Conservation (phyloP, 2,329 filamentous ascomycete species). For the Lasiodiplodia theobromae region DNA sequence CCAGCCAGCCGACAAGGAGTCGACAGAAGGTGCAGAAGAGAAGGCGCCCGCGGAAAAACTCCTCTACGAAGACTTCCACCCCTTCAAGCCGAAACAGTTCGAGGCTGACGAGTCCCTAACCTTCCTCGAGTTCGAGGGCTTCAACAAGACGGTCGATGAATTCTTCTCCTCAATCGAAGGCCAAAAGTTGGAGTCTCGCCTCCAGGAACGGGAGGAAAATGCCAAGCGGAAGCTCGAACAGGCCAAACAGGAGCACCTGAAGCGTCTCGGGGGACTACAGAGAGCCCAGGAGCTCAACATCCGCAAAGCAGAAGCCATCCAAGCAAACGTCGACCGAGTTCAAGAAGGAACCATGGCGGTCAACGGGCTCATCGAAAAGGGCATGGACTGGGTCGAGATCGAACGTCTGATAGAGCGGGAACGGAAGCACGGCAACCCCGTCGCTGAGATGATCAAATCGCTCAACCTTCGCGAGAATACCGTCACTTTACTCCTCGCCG, state of each 20-base stretch:
- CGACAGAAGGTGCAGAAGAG: slow-evolving; percentile 41
- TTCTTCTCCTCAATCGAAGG: slow-evolving; percentile 98
- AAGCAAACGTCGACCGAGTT: slow-evolving; percentile 88
- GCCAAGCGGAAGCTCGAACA: slow-evolving; percentile 86
- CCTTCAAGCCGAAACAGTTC: slow-evolving; percentile 85
- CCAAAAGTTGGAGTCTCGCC: slow-evolving; percentile 83
- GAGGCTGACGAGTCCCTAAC: slow-evolving; percentile 69
- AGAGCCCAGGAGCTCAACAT: slow-evolving; percentile 82
- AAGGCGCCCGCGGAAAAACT: slow-evolving; percentile 57
- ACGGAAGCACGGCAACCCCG: slow-evolving; percentile 78
- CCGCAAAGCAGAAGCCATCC: slow-evolving; percentile 86
- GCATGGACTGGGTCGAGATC: slow-evolving; percentile 98
- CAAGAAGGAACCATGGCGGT: slow-evolving; percentile 93
- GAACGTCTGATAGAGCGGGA: slow-evolving; percentile 87
- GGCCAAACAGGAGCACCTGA: slow-evolving; percentile 83
- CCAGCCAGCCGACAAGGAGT: slow-evolving; percentile 33
- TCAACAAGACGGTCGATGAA: slow-evolving; percentile 93
- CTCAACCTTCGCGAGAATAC: slow-evolving; percentile 90
- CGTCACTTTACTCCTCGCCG: slow-evolving; percentile 79
- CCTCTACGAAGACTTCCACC: slow-evolving; percentile 94
- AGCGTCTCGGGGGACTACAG: slow-evolving; percentile 83
- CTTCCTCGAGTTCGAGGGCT: slow-evolving; percentile 80
- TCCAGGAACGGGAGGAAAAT: slow-evolving; percentile 80
- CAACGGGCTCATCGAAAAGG: slow-evolving; percentile 87
- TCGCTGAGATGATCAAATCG: slow-evolving; percentile 84